These are phyloP conservation scores for Ogataea degrootiae DNA, from an alignment of 805 yeast species.

Conservation along the genomic window DNA sequence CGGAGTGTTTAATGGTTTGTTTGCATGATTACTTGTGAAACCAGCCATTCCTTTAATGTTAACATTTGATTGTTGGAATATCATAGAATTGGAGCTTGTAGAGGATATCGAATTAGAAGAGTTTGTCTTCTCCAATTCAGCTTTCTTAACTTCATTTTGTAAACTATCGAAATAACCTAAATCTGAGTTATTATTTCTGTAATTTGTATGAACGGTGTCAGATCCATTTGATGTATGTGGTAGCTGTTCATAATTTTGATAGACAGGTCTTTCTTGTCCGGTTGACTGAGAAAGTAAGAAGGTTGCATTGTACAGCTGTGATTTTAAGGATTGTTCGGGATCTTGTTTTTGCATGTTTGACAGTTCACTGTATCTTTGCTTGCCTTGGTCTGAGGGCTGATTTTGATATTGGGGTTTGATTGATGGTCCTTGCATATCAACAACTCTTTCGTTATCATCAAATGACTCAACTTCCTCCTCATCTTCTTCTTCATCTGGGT, in stretches of 20 bases:
- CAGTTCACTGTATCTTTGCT: background rate
- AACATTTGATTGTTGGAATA: constrained; percentile 23
- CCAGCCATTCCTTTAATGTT: constrained; percentile 5
- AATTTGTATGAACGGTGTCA: background rate
- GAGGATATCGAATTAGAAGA: constrained; percentile 8
- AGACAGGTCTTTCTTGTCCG: constrained; percentile 38
- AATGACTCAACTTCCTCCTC: constrained; percentile 41
- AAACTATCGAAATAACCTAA: constrained; percentile 1
- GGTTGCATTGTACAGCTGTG: constrained; percentile 11
- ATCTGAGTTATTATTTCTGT: background rate
- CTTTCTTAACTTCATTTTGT: background rate
- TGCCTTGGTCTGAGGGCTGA: background rate
- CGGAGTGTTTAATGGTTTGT: background rate
- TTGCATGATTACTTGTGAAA: background rate
- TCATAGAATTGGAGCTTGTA: constrained; percentile 14
- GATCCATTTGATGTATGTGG: background rate
- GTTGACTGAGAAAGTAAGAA: constrained; percentile 45
- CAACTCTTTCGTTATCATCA: constrained; percentile 31
- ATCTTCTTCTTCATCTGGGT: constrained; percentile 15
- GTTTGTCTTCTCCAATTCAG: constrained; percentile 18
- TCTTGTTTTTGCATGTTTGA: background rate
- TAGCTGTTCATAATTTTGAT: background rate
- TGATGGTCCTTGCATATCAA: constrained; percentile 11
- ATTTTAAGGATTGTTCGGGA: background rate
- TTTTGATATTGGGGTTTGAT: background rate